Evolutionary conservation across 176 grass and related monocot genomes (phyloP).

Genomic region (Carex kokanica): DNA sequence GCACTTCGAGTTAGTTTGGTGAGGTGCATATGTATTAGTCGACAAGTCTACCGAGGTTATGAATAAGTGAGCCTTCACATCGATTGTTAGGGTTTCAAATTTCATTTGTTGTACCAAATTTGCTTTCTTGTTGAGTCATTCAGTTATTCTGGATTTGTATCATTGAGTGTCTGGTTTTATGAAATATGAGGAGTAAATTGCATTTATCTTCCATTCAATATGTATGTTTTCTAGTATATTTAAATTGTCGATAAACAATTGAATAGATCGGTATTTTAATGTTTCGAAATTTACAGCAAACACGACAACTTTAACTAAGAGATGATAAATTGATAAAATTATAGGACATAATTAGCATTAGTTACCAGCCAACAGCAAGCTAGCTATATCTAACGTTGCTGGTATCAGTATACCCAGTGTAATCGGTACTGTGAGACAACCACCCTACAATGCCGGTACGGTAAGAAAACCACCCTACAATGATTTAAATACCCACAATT

Average conservation of each 20-base stretch:
- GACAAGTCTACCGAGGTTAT: not conserved
- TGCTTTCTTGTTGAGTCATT: not conserved
- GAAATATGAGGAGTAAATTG: not conserved
- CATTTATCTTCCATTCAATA: not conserved
- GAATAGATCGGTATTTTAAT: not conserved
- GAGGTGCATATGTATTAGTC: not conserved
- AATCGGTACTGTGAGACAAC: not conserved
- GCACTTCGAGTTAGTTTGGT: not conserved
- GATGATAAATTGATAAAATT: too few species aligned
- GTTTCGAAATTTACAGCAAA: not conserved
- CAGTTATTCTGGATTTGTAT: not conserved
- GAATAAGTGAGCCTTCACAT: not conserved
- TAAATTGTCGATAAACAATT: not conserved
- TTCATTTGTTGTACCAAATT: not conserved
- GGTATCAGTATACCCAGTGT: not conserved
- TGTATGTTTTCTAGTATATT: not conserved
- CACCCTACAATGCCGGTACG: not conserved
- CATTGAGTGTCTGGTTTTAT: not conserved
- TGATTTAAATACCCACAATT: not conserved
- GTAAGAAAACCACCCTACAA: too few species aligned
- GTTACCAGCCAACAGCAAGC: not conserved
- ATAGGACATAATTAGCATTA: too few species aligned
- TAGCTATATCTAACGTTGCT: not conserved
- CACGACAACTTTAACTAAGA: not conserved
- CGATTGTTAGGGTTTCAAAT: not conserved